Percentiles rank a stretch among this genome's conserved stretches.
phyloP scores from a whole-genome alignment of 495 filamentous ascomycete genomes.

The Aspergillus baeticus region DNA sequence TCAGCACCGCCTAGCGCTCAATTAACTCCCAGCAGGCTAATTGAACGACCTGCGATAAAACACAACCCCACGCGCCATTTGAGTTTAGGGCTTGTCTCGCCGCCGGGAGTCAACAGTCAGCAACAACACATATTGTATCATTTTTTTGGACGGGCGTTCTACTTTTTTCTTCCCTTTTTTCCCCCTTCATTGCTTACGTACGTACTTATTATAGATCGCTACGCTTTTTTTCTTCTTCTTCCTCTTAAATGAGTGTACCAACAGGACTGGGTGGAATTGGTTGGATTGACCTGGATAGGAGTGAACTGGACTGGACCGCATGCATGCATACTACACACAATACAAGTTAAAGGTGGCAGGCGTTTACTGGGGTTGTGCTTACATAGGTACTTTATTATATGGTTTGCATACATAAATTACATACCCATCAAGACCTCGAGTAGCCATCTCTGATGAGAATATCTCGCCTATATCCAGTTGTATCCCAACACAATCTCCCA shows the following conservation, averaged over 20 bases:
- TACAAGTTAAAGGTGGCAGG: background rate
- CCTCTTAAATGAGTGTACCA: background rate
- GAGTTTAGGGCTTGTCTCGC: background rate
- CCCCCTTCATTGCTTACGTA: background rate
- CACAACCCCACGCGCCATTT: background rate
- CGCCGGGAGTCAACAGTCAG: background rate
- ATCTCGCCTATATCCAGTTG: too few relatives aligned
- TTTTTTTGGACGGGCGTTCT: background rate
- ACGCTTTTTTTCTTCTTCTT: slow-evolving; percentile 2
- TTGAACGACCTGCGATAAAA: slow-evolving; percentile 6
- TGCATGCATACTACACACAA: background rate
- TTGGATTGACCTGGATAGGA: too few relatives aligned
- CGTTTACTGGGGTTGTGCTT: background rate
- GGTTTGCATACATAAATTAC: background rate
- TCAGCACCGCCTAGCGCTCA: too few relatives aligned
- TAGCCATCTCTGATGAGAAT: too few relatives aligned
- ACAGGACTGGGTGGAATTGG: background rate
- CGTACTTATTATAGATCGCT: background rate
- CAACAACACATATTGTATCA: background rate
- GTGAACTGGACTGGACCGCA: background rate
- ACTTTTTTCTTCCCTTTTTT: slow-evolving; percentile 6
- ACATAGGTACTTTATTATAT: background rate
- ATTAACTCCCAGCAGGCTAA: slow-evolving; percentile 6
- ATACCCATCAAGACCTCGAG: too few relatives aligned
- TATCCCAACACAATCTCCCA: too few relatives aligned